Evolutionary conservation across 257 asterid genomes (phyloP), one percentile per base, ranked within the genome.

Genomic region (Paulownia fortunei): DNA sequence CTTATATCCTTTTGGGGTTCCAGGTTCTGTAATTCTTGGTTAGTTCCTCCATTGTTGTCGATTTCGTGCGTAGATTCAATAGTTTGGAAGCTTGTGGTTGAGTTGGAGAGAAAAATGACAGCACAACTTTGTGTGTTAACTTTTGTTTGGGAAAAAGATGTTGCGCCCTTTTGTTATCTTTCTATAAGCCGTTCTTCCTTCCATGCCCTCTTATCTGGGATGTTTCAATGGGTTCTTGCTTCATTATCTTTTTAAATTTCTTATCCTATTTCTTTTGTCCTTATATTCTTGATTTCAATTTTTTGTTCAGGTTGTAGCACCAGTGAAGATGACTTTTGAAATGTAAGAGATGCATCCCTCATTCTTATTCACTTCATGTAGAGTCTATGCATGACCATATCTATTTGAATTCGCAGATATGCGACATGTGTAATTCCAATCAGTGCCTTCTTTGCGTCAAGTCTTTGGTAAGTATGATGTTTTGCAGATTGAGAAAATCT

Each of bases 371-470:
- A 74, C 70, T 37, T 46, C 44, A 26, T 74, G 15, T 51, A 46
- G 46, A 74, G 23, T 77, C 63, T 4, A 19, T 77, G 21, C 73
- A 30, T 87, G 74, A 71, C 81, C 49, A 32, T 72, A 26, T 63
- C 67, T 65, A 47, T 56, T 41, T 84, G 81, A 54, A 76, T 84
- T 61, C 86, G 86, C 99, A 96, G 99, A 89, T 96, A 96, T 55
- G 93, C 90, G 0, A 88, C 98, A n/a, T 92, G 98, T 78, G 99
- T 96, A 54, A 81, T 96, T 76, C 99, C 99, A 58, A 96, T 96
- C 65, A 92, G 98, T 79, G 98, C 98, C 30, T 94, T 94, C 89
- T 94, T 94, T 71, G 97, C 96, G 0, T 85, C 97, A 32, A 92
- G 97, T 82, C 96, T 92, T 72, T 90, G 87, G 82, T 95, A 85